phyloP scores from a whole-genome alignment of 257 asterid genomes.

The Ehretia macrophylla region DNA sequence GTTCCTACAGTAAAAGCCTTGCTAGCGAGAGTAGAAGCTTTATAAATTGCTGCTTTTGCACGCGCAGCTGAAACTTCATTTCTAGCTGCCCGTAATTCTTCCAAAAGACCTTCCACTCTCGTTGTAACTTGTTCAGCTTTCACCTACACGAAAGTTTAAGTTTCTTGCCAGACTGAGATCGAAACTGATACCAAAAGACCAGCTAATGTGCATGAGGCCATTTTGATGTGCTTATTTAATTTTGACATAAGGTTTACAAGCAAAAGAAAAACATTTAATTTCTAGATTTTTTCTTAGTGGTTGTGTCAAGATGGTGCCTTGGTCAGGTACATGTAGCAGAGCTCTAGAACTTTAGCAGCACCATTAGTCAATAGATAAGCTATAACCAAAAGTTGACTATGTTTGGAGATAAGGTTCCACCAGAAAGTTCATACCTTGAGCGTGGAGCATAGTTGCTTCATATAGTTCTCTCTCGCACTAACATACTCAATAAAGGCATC shows the following conservation, averaged over 20 bases:
- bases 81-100: constrained; percentile 68
- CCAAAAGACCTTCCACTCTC: constrained; percentile 68
- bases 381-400: no score
- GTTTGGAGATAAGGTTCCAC: background rate
- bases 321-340: no score
- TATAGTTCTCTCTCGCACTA: constrained; percentile 71
- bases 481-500: constrained; percentile 89
- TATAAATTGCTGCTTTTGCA: constrained; percentile 74
- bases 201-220: background rate
- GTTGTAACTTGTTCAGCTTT: constrained; percentile 79
- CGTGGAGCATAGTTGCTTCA: constrained; percentile 89
- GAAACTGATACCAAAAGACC: background rate
- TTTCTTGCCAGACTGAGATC: background rate
- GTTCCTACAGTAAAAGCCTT: constrained; percentile 53
- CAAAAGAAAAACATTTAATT: no score
- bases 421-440: constrained; percentile 59
- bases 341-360: no score
- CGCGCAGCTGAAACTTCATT: constrained; percentile 73
- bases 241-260: no score
- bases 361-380: no score
- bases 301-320: no score
- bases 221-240: background rate
- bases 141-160: constrained; percentile 38
- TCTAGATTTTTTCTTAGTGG: no score
- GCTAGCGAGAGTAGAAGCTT: constrained; percentile 58